Conservation (phyloP, 768 basidiomycete genomes). For the Termitomyces sp. region DNA sequence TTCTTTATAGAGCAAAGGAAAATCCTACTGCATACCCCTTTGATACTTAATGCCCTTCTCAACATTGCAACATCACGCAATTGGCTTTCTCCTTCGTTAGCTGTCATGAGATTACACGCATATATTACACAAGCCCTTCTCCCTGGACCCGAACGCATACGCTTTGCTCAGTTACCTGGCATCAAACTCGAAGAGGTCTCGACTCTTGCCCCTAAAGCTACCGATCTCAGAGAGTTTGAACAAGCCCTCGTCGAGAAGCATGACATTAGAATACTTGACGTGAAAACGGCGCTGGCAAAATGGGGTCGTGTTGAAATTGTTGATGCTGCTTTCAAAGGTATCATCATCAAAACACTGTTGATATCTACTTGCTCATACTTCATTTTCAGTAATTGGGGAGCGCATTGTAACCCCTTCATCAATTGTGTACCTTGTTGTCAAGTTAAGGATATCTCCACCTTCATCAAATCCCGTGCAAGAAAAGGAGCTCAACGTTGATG, state of each 20-base stretch:
- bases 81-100: conserved; percentile 80
- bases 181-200: conserved; percentile 50
- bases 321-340: conserved; percentile 83
- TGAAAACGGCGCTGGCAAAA: conserved; percentile 57
- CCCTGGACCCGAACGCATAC: conserved; percentile 42
- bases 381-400: conserved; percentile 76
- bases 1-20: conserved; percentile 54
- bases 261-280: conserved; percentile 43
- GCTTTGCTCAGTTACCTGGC: conserved; percentile 74
- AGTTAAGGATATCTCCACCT: conserved; percentile 69
- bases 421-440: conserved; percentile 82
- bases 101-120: conserved; percentile 77
- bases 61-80: conserved; percentile 80
- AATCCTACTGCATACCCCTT: conserved; percentile 66
- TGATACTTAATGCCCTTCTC: conserved; percentile 73
- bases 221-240: conserved; percentile 41
- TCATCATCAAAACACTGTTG: conserved; percentile 4
- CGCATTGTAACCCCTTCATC: conserved; percentile 81
- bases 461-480: conserved; percentile 23
- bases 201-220: conserved; percentile 26
- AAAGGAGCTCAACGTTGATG: conserved; percentile 38
- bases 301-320: conserved; percentile 80
- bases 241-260: conserved; percentile 43
- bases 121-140: conserved; percentile 80
- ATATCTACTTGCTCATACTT: background rate